Percentiles rank a stretch among this genome's conserved stretches.
Evolutionary conservation across 2,329 filamentous ascomycete species (phyloP).

Genomic region (Emergomyces pasteurianus): DNA sequence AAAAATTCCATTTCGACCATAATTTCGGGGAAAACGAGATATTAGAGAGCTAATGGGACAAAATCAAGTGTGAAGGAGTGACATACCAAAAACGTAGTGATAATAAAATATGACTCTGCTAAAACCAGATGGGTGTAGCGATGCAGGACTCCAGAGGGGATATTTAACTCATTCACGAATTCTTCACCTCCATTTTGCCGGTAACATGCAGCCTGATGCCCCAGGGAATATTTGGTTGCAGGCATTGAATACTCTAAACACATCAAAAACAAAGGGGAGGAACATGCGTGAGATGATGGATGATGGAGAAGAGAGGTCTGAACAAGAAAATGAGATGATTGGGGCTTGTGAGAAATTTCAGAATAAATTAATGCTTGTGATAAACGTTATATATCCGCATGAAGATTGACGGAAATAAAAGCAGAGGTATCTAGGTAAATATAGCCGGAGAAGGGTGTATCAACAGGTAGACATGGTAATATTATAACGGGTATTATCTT

Average conservation of each 20-base stretch:
- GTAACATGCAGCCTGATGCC: not conserved
- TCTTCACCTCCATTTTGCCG: not conserved
- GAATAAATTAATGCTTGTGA: not conserved
- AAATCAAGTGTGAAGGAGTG: not conserved
- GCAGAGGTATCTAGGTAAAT: not conserved
- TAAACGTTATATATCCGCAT: not conserved
- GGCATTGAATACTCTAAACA: not conserved
- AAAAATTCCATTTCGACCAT: not conserved
- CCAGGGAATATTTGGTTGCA: not conserved
- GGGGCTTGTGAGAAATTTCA: not conserved
- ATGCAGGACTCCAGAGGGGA: not conserved
- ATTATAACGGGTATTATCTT: not conserved
- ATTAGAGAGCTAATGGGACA: not conserved
- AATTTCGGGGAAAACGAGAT: not conserved
- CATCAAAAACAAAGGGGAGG: not conserved
- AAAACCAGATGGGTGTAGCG: not conserved
- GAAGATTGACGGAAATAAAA: not conserved
- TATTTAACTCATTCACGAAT: not conserved
- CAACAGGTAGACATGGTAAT: not conserved
- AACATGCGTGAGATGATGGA: not conserved
- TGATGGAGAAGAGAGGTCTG: not conserved
- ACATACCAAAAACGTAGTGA: not conserved
- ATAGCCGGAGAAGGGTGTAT: not conserved
- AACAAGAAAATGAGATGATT: not conserved
- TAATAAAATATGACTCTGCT: not conserved